phyloP scores from a whole-genome alignment of 2,329 filamentous ascomycete genomes.

The Raffaelea albimanens region DNA sequence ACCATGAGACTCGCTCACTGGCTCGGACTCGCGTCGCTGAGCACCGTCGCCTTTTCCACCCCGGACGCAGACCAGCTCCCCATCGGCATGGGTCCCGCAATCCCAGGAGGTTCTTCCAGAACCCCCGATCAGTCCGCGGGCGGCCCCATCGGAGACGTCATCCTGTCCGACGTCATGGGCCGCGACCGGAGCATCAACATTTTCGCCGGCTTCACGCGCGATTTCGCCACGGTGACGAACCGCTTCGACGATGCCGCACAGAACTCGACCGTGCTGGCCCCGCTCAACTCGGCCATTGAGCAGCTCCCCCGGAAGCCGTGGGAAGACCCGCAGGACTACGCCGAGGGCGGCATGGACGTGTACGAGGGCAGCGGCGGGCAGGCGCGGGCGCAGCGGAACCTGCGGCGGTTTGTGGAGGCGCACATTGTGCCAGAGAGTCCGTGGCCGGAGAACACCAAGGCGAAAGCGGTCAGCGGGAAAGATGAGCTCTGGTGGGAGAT shows the following conservation, averaged over 20 bases:
- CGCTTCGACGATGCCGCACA: conserved; percentile 57
- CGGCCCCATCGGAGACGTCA: conserved; percentile 36
- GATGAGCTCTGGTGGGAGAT: conserved; percentile 73
- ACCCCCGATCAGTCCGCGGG: conserved; percentile 5
- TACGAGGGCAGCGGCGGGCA: conserved; percentile 70
- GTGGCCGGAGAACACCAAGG: conserved; percentile 60
- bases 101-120: too few relatives aligned
- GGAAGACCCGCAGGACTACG: conserved; percentile 69
- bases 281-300: conserved; percentile 73
- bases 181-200: conserved; percentile 71
- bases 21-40: conserved; percentile 10
- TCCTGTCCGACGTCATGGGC: conserved; percentile 77
- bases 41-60: conserved; percentile 5
- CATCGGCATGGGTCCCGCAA: too few relatives aligned
- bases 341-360: conserved; percentile 53
- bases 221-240: conserved; percentile 57
- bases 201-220: conserved; percentile 72
- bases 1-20: conserved; percentile 9
- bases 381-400: conserved; percentile 66
- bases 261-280: conserved; percentile 81
- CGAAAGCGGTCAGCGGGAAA: conserved; percentile 54
- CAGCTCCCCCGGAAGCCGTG: conserved; percentile 75
- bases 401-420: conserved; percentile 73
- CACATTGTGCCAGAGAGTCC: conserved; percentile 70
- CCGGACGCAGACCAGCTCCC: too few relatives aligned